phyloP scores from a whole-genome alignment of 495 filamentous ascomycete species.

The Penicillium goetzii region DNA sequence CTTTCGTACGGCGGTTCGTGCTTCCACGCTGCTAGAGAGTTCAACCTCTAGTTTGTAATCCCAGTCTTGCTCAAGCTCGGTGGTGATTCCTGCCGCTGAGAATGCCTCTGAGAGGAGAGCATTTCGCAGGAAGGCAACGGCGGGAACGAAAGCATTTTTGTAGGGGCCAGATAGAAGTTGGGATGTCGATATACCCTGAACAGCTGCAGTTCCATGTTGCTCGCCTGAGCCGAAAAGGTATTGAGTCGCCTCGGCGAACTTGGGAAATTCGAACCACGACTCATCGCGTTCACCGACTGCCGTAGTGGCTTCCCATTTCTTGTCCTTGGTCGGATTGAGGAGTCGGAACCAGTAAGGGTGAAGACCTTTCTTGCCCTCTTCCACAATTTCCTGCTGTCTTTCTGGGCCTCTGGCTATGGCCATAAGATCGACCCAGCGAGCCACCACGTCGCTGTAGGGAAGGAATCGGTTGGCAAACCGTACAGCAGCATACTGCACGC shows the following conservation, averaged over 20 bases:
- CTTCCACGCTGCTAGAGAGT: conserved; percentile 64
- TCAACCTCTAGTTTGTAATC: conserved; percentile 74
- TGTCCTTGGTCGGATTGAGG: conserved; percentile 55
- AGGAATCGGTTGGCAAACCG: conserved; percentile 92
- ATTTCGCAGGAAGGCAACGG: conserved; percentile 71
- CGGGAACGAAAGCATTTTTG: conserved; percentile 55
- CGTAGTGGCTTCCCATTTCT: conserved; percentile 26
- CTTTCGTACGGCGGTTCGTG: conserved; percentile 58
- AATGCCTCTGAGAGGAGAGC: conserved; percentile 77
- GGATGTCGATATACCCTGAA: conserved; percentile 23
- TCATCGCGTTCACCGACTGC: conserved; percentile 26
- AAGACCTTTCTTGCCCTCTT: conserved; percentile 88
- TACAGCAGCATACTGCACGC: conserved; percentile 78
- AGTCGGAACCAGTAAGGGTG: conserved; percentile 79
- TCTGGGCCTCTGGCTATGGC: conserved; percentile 64
- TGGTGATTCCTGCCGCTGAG: conserved; percentile 45
- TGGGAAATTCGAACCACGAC: conserved; percentile 50
- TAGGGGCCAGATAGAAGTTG: conserved; percentile 38
- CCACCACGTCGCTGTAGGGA: conserved; percentile 73
- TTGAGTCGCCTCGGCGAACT: conserved; percentile 42
- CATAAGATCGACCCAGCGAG: conserved; percentile 85
- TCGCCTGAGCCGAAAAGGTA: conserved; percentile 37
- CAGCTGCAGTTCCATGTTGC: conserved; percentile 27
- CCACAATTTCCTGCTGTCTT: conserved; percentile 78
- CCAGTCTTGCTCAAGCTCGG: conserved; percentile 80